These are phyloP conservation scores for Nakaseomyces glabratus DNA, from an alignment of 1,139 yeast species.

Conservation along the genomic window DNA sequence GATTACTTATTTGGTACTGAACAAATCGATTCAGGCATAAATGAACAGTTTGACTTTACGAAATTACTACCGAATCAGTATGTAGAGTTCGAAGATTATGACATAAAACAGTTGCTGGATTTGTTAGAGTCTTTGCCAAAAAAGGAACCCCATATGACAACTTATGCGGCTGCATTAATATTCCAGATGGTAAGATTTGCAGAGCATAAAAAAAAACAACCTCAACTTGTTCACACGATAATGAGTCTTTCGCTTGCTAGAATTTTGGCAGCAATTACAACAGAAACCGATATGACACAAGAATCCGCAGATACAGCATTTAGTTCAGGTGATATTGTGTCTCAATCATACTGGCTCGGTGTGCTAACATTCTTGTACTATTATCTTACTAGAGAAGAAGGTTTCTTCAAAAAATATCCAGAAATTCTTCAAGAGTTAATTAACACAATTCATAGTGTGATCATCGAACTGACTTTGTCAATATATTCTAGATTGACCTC, in stretches of 20 bases:
- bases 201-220: slow-evolving; percentile 46
- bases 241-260: slow-evolving; percentile 44
- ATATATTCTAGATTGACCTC: slow-evolving; percentile 51
- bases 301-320: slow-evolving; percentile 26
- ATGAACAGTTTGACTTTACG: slow-evolving; percentile 27
- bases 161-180: slow-evolving; percentile 57
- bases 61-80: slow-evolving; percentile 31
- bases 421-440: slow-evolving; percentile 51
- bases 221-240: slow-evolving; percentile 41
- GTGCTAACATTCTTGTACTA: slow-evolving; percentile 58
- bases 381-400: slow-evolving; percentile 48
- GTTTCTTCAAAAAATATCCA: slow-evolving; percentile 47
- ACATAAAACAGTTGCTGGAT: slow-evolving; percentile 53
- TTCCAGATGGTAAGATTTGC: slow-evolving; percentile 63
- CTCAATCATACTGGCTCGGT: slow-evolving; percentile 66
- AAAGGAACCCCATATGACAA: slow-evolving; percentile 43
- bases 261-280: slow-evolving; percentile 49
- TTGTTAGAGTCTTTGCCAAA: slow-evolving; percentile 43
- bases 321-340: slow-evolving; percentile 50
- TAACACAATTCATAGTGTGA: slow-evolving; percentile 48
- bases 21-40: neutral
- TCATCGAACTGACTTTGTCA: slow-evolving; percentile 56
- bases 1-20: slow-evolving; percentile 2
- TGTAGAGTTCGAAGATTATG: slow-evolving; percentile 56
- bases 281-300: slow-evolving; percentile 19